Evolutionary conservation across 768 basidiomycete genomes (phyloP).

Genomic region (Tulasnella sp.): DNA sequence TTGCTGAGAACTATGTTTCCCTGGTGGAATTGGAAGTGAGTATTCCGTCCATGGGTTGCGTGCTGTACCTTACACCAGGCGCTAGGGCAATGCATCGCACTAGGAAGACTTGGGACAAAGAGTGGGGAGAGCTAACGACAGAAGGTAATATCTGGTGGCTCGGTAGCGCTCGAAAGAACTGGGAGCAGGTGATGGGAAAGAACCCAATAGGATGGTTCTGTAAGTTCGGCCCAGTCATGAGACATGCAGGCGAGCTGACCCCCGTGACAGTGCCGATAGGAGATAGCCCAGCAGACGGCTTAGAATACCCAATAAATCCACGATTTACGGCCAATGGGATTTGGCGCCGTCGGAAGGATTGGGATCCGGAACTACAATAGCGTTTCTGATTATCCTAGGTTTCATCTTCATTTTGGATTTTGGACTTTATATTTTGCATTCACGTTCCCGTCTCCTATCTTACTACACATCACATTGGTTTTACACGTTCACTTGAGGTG

Average conservation of each 20-base stretch:
- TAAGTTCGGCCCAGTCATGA: slow-evolving; percentile 34
- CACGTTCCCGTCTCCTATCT: neutral
- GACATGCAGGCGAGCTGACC: neutral
- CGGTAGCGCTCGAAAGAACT: slow-evolving; percentile 47
- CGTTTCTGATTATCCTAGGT: neutral
- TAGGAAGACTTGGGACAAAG: slow-evolving; percentile 48
- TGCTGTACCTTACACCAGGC: slow-evolving; percentile 26
- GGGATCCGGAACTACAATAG: slow-evolving; percentile 54
- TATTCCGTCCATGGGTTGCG: neutral
- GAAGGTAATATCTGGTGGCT: slow-evolving; percentile 87
- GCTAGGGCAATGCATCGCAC: slow-evolving; percentile 21
- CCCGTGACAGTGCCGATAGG: slow-evolving; percentile 37
- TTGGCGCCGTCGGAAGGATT: slow-evolving; percentile 52
- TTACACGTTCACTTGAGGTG: too few species aligned
- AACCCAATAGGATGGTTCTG: slow-evolving; percentile 61
- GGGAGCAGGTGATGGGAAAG: slow-evolving; percentile 74
- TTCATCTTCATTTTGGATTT: neutral
- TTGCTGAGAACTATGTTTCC: slow-evolving; percentile 39
- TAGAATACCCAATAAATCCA: slow-evolving; percentile 55
- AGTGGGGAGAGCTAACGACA: slow-evolving; percentile 63
- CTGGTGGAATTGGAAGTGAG: slow-evolving; percentile 46
- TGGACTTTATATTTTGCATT: too few species aligned
- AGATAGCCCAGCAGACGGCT: slow-evolving; percentile 42
- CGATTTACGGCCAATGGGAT: slow-evolving; percentile 59
- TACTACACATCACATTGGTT: too few species aligned